Evolutionary conservation across 2,329 filamentous ascomycete species (phyloP).

Genomic region (Penicillium janthinellum): DNA sequence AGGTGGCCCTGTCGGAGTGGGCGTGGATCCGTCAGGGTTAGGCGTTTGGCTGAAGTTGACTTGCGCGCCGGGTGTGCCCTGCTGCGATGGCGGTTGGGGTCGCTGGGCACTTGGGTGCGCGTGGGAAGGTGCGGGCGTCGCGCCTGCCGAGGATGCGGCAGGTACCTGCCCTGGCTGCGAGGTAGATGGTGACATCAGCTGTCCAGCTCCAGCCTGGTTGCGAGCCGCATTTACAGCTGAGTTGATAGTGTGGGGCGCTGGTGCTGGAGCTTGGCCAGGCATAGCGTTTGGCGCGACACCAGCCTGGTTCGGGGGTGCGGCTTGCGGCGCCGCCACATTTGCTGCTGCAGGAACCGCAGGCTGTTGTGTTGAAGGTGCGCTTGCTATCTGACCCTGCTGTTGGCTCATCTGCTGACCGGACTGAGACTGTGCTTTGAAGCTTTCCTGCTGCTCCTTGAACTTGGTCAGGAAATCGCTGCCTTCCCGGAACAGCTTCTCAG

Average conservation of each 20-base stretch:
- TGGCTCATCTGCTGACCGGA: constrained; percentile 33
- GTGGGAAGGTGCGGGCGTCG: constrained; percentile 28
- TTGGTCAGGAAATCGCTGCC: constrained; percentile 51
- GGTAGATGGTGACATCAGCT: constrained; percentile 41
- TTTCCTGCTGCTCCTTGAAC: constrained; percentile 52
- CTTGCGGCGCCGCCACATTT: constrained; percentile 21
- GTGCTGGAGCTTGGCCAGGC: constrained; percentile 39
- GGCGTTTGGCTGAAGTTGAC: constrained; percentile 35
- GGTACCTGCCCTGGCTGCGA: constrained; percentile 37
- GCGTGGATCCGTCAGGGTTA: constrained; percentile 36
- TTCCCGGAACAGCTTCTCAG: constrained; percentile 46
- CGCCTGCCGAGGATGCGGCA: constrained; percentile 31
- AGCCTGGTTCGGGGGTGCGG: constrained; percentile 25
- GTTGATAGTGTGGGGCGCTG: constrained; percentile 51
- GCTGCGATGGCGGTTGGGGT: constrained; percentile 33
- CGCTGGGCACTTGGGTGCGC: constrained; percentile 28
- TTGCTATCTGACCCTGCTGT: constrained; percentile 23
- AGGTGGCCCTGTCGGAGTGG: constrained; percentile 32
- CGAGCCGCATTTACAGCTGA: constrained; percentile 51
- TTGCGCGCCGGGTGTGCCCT: constrained; percentile 32
- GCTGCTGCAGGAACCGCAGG: constrained; percentile 19
- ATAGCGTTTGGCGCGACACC: constrained; percentile 30
- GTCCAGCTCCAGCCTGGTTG: constrained; percentile 41
- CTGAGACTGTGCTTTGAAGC: constrained; percentile 42
- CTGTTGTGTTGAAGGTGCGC: constrained; percentile 24